Evolutionary conservation across 192 early-diverging fungal genomes (phyloP), one percentile per base, ranked within the genome.

Genomic region (Glomus cerebriforme): DNA sequence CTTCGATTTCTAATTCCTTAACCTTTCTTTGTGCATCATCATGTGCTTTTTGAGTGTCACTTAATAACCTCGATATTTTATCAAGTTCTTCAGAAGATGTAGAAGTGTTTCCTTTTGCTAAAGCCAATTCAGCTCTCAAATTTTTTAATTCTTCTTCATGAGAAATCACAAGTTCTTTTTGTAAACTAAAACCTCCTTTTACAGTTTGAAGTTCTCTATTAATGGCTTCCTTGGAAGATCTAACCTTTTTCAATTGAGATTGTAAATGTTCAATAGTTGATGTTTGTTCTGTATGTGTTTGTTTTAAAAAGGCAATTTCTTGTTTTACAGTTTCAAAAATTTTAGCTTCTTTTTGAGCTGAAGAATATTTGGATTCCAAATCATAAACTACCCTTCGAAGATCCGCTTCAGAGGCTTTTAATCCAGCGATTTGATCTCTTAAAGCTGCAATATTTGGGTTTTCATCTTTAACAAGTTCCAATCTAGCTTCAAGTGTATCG

Each of bases 161-260:
- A 4, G 31, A 47, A 24, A 68, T 35, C 4, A 58, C 62, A 59
- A 78, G 45, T 68, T 68, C 47, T 59, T 78, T 78, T 69, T 78
- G 77, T 24, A 58, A 15, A 31, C 37, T 37, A 65, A 65, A 77
- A 26, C 62, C 75, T 31, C 60, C 37, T 65, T 77, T 77, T 13
- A 65, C 29, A 24, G 75, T 65, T 63, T 63, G 43, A 27, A 77
- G 62, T 77, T 77, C 73, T 59, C 59, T 74, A 26, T 59, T 34
- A 13, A 47, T 58, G 7, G 31, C 54, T 35, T 74, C 73, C 37
- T 45, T 76, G 19, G 58, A 27, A 65, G 62, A 64, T 64, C 59
- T 64, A 19, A 76, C n/a, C 37, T 76, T 60, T 43, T 26, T 60
- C 17, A 63, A 37, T 71, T 71, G 69, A 7, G 69, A 47, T 71